Evolutionary conservation across 139 green algal genomes (phyloP).

Genomic region (Bryopsis sp.): DNA sequence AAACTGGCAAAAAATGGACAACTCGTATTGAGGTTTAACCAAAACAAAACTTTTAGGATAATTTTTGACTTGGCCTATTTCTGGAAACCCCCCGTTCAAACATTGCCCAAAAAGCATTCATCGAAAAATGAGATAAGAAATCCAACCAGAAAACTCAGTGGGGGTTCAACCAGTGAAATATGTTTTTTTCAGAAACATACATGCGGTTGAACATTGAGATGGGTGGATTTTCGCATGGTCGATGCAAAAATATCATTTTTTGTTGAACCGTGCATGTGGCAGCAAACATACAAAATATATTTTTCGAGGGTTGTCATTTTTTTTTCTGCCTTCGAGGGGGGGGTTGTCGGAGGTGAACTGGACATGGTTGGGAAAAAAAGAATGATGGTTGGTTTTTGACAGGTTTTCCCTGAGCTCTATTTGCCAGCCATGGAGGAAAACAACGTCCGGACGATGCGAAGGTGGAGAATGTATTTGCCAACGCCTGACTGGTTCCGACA

Average conservation of each 20-base stretch:
- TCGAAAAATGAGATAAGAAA: neutral
- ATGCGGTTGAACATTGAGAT: neutral
- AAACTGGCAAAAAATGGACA: neutral
- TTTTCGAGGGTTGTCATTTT: neutral
- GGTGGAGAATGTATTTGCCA: slow-evolving; percentile 73
- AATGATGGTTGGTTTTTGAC: slow-evolving; percentile 19
- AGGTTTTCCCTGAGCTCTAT: slow-evolving; percentile 88
- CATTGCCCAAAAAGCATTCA: neutral
- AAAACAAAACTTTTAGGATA: neutral
- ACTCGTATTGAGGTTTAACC: neutral
- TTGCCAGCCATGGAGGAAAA: slow-evolving; percentile 91
- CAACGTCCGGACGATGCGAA: slow-evolving; percentile 71
- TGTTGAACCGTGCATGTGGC: neutral
- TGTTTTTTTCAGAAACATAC: neutral
- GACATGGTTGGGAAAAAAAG: no score
- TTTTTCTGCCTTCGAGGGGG: neutral
- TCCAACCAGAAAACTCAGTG: neutral
- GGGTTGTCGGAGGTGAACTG: neutral
- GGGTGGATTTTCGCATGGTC: neutral
- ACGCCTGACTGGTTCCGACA: slow-evolving; percentile 41
- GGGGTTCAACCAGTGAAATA: neutral
- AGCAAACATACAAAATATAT: neutral
- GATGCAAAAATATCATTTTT: neutral
- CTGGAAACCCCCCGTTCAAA: neutral
- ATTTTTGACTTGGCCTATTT: neutral